Conservation (phyloP, 192 early-diverging fungal genomes). For the Powellomyces hirtus region DNA sequence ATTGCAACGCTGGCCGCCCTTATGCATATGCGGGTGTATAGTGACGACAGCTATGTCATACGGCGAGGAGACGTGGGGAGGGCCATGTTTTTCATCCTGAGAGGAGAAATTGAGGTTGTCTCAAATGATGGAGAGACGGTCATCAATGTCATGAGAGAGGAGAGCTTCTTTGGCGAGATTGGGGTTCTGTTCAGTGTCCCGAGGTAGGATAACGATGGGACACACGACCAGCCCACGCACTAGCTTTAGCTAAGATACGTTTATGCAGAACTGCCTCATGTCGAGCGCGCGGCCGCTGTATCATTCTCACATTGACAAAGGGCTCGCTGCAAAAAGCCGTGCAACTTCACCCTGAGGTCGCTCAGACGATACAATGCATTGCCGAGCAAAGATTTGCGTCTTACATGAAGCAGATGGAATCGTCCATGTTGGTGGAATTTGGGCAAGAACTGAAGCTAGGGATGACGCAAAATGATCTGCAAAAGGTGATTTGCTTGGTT, state of each 20-base stretch:
- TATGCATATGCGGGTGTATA: constrained; percentile 52
- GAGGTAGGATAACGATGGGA: constrained; percentile 30
- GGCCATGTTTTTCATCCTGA: constrained; percentile 56
- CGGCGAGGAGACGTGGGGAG: constrained; percentile 57
- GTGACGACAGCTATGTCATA: constrained; percentile 47
- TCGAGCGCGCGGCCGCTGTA: constrained; percentile 46
- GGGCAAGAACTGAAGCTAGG: constrained; percentile 52
- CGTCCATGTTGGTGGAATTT: constrained; percentile 45
- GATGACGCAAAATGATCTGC: constrained; percentile 50
- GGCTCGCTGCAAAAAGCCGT: constrained; percentile 41
- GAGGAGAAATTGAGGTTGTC: constrained; percentile 51
- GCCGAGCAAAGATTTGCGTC: constrained; percentile 50
- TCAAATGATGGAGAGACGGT: constrained; percentile 57
- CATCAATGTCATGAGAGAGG: constrained; percentile 57
- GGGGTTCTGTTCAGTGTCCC: constrained; percentile 72
- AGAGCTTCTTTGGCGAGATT: constrained; percentile 79
- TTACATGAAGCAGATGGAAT: constrained; percentile 52
- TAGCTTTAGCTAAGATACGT: too few relatives aligned
- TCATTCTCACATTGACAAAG: constrained; percentile 52
- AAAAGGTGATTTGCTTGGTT: constrained; percentile 40
- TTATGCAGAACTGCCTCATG: constrained; percentile 54
- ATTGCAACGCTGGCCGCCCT: constrained; percentile 34
- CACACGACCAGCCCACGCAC: too few relatives aligned
- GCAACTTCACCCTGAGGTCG: constrained; percentile 42
- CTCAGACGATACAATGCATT: constrained; percentile 40